Base-by-base conservation (phyloP, 768 basidiomycete genomes). In the Rhodosporidiobolus sp. region DNA sequence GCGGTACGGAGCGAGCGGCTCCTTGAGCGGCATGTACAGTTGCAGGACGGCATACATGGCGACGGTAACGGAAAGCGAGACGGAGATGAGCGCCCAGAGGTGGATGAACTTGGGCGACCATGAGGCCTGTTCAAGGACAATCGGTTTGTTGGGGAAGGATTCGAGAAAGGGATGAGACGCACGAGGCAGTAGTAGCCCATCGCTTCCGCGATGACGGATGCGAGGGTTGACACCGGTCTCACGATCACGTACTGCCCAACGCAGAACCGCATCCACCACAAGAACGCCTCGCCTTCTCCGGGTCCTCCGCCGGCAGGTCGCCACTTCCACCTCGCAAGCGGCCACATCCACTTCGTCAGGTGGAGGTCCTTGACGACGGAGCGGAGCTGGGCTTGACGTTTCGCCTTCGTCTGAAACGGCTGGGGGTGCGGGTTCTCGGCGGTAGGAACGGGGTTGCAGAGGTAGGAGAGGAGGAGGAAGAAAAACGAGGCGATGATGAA, bases 41-140 rank as follows among this genome's bases (percentile, higher is more conserved):
- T 91, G 90, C 30, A 91, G 81, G 68, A 89, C 80, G 43, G n/a
- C 28, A n/a, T 89, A 91, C 89, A 90, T 90, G 45, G 89, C 88
- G 30, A 90, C 78, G 0, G 89, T 85, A 26, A 92, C 89, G 0
- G 89, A 90, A 49, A 88, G 76, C 3, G 89, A 89, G 50, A 90
- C 85, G 55, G 88, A 81, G 48, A 85, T 77, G 6, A 84, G 83
- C 69, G 64, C 20, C 26, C 88, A 91, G 52, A 89, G 78, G 77
- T 90, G 88, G 0, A 88, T 88, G 85, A 86, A 90, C 22, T 83
- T 84, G 0, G 86, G 85, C 48, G 85, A 85, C 87, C 87, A 90
- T 11, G 87, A 89, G 11, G 83, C 83, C 57, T 59, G 57, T 22
- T 16, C 11, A 9, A 12, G n/a, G n/a, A n/a, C n/a, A 30, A 1